These are phyloP conservation scores for Erysimum pusillum DNA, from an alignment of 441 rosid species.

Conservation along the genomic window DNA sequence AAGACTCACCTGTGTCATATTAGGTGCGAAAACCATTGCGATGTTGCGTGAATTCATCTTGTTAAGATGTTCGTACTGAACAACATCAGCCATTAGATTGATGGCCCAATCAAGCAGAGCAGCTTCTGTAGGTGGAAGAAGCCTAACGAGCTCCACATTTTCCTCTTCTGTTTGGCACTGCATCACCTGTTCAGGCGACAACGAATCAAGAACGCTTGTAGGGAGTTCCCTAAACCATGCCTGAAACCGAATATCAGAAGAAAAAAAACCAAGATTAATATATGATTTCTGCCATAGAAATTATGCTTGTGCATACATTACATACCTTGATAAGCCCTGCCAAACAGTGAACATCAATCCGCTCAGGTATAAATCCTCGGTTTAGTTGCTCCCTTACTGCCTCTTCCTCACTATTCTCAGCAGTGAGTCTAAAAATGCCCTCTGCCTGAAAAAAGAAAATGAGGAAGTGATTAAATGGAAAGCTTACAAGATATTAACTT, in stretches of 20 bases:
- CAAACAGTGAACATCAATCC: conserved; percentile 85
- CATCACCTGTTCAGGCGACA: conserved; percentile 84
- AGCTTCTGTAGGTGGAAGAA: conserved; percentile 79
- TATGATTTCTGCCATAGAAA: background rate
- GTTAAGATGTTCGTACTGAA: conserved; percentile 71
- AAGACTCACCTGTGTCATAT: conserved; percentile 81
- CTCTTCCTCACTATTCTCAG: conserved; percentile 88
- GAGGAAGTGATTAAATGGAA: background rate
- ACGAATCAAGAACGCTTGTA: conserved; percentile 76
- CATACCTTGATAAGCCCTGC: conserved; percentile 94
- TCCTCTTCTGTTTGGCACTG: conserved; percentile 83
- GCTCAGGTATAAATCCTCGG: conserved; percentile 71
- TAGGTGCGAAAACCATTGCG: conserved; percentile 95
- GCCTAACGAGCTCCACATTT: conserved; percentile 69
- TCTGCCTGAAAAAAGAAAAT: conserved; percentile 61
- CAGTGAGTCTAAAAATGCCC: conserved; percentile 89
- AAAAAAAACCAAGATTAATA: background rate
- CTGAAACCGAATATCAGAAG: conserved; percentile 45
- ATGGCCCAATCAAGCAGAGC: conserved; percentile 86
- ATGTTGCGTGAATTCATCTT: conserved; percentile 91
- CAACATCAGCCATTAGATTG: conserved; percentile 94
- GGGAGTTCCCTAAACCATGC: conserved; percentile 98
- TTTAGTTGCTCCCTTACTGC: conserved; percentile 79
- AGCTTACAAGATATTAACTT: background rate
- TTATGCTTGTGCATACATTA: background rate